Evolutionary conservation across 1,284 basidiomycete genomes (phyloP), one percentile per base, ranked within the genome.

Genomic region (Jaminaea rosea): DNA sequence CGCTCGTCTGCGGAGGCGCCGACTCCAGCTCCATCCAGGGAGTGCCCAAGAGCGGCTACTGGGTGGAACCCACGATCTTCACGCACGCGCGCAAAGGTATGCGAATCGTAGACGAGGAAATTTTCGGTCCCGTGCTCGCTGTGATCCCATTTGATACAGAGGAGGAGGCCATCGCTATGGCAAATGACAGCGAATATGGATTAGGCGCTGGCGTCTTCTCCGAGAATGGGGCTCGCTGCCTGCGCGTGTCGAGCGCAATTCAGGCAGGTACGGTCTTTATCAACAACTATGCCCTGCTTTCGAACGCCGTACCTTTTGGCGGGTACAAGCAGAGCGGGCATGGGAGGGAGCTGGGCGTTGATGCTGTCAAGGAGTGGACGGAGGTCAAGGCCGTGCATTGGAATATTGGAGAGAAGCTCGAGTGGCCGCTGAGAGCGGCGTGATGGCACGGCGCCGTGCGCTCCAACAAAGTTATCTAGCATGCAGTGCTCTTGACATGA

Each of bases 321-420:
- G 91, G 92, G 13, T 92, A 88, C 79, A 92, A 91, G 76, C 84
- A 83, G 67, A 82, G 80, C 54, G 85, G 85, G 17, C 81, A 84
- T 52, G 85, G 84, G 28, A 81, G 90, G 51, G 91, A 96, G 75
- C 81, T 94, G 47, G 91, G 91, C 23, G 86, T 83, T 68, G 84
- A 89, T 64, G 90, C 87, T 15, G 78, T 93, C 49, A 85, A 88
- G 19, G 83, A 83, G 60, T 87, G 92, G 69, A 85, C 83, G 1
- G 87, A 86, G 48, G 82, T 89, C 70, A 92, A 92, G 77, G 84
- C 85, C 19, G 79, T 90, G 15, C 87, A 89, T 66, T 88, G 86
- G 82, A 89, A 90, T 74, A 86, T 84, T 59, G 85, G 85, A 11
- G 86, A 87, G 75, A 82, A 82, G 65, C 73, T 85, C 29, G 82